Evolutionary conservation across 129 eudicot species (phyloP), one percentile per base, ranked within the genome.

Genomic region (Flaveria bidentis): DNA sequence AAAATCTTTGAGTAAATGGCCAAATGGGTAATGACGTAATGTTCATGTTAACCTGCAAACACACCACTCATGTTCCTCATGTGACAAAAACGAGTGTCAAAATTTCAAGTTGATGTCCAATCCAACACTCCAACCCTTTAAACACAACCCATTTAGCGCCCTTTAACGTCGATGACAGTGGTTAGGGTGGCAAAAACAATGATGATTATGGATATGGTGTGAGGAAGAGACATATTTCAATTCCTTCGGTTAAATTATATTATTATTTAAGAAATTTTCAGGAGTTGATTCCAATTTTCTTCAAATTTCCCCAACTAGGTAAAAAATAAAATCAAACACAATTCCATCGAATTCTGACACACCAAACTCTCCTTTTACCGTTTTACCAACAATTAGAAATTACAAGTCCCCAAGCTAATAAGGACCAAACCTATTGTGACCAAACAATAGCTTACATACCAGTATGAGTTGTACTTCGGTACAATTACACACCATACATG

Each of bases 381-480:
- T 20, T 30, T 76, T 33, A 9, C 47, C n/a, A 41, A 36, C 25
- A 22, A 55, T 68, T 77, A 77, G 25, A 8, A 76, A 41, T 44
- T 69, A 44, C 25, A 53, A 25, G 25, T 57, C 17, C 57, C 49
- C 16, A 70, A 41, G 30, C 44, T 20, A 41, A 53, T 23, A 56
- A 77, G 14, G 12, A 45, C 49, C 47, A 47, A 71, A 22, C 13
- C 72, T 30, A 16, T 47, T 61, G 55, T 78, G 66, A 79, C 72
- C 73, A 71, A 71, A 71, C 56, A 79, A 57, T 52, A 44, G 11
- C 49, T 36, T 46, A 61, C 70, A 61, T 26, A 46, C 28, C 6
- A 9, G 25, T 17, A 55, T 23, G 67, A 79, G 77, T 72, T 78
- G 72, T 78, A 78, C 18, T 22, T 71, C 15, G 67, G 73, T 62